A percentile compares a stretch with the other conserved stretches of the same genome.
Conservation (phyloP, 306 rosid species). For the Comarum palustre region DNA sequence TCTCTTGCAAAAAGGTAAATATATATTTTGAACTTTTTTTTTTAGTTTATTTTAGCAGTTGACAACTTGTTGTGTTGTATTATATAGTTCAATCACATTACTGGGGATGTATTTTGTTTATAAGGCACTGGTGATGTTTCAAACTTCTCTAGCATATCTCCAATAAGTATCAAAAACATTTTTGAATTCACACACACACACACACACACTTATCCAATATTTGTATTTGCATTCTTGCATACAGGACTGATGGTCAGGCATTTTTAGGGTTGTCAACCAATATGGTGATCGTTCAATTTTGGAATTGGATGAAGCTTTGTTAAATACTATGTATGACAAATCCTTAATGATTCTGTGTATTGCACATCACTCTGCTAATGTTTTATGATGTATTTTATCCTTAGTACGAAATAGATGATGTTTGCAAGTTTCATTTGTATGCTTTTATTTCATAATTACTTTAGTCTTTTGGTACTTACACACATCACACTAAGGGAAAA, state of each 20-base stretch:
- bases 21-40: slow-evolving; percentile 7
- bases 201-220: background rate
- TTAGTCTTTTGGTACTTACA: too few species aligned
- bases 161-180: background rate
- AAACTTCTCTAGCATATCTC: background rate
- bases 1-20: slow-evolving; percentile 64
- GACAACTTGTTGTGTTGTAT: background rate
- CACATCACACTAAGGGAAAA: too few species aligned
- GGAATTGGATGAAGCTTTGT: background rate
- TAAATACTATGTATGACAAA: background rate
- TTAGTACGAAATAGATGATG: background rate
- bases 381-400: background rate
- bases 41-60: background rate
- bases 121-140: background rate
- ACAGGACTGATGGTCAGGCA: background rate
- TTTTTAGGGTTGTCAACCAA: background rate
- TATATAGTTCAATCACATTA: background rate
- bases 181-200: background rate
- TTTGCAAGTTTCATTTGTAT: background rate
- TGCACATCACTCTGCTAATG: background rate
- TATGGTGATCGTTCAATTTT: background rate
- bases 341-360: background rate
- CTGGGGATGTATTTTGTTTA: background rate
- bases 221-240: background rate
- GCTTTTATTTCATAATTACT: background rate